Evolutionary conservation across 1,139 yeast species (phyloP).

Genomic region (Yamadazyma friedrichii): DNA sequence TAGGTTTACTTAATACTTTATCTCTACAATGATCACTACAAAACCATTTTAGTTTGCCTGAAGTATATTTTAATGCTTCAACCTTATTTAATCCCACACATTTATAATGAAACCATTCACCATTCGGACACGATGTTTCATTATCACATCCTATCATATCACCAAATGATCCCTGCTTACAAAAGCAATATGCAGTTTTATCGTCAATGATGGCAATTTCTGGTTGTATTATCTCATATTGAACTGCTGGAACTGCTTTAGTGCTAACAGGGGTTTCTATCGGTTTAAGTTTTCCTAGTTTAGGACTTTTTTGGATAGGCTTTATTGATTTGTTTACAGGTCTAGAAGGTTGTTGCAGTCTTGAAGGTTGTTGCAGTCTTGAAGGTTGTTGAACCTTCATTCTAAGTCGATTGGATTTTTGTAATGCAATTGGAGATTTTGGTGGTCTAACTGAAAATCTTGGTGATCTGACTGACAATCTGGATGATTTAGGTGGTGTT

Average conservation of each 20-base stretch:
- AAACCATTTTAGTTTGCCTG: constrained; percentile 41
- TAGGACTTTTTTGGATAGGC: no score
- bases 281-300: no score
- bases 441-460: no score
- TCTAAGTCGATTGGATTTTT: no score
- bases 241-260: no score
- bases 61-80: constrained; percentile 37
- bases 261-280: no score
- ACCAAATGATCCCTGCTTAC: constrained; percentile 45
- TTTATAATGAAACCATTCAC: constrained; percentile 52
- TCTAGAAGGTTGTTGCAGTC: no score
- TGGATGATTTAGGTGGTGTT: background rate
- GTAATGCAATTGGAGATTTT: no score
- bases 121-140: constrained; percentile 40
- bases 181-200: constrained; percentile 36
- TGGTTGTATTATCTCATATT: constrained; percentile 7
- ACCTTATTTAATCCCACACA: constrained; percentile 45
- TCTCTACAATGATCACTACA: constrained; percentile 37
- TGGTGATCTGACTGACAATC: background rate
- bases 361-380: no score
- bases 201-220: constrained; percentile 11
- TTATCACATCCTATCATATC: constrained; percentile 51
- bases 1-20: constrained; percentile 14
- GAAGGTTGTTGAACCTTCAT: no score
- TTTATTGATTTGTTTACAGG: no score